Conservation (phyloP, 163 green algal species). For the Chlamydomonas reinhardtii region DNA sequence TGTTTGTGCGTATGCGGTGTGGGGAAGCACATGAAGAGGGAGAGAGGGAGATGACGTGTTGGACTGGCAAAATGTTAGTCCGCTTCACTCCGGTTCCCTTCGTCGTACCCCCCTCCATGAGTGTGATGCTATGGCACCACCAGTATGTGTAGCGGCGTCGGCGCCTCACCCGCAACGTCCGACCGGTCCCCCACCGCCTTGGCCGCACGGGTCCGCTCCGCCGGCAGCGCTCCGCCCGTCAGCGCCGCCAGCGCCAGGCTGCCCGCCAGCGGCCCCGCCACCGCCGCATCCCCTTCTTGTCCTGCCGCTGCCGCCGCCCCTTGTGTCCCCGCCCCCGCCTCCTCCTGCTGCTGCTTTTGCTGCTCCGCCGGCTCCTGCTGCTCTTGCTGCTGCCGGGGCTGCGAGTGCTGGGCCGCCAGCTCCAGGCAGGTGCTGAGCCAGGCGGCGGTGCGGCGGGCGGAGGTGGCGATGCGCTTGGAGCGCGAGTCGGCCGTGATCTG, state of each 20-base stretch:
- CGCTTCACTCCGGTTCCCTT: too few species aligned
- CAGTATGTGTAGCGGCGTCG: too few species aligned
- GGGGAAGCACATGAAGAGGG: too few species aligned
- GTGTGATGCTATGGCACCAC: too few species aligned
- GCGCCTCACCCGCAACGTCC: constrained; percentile 52
- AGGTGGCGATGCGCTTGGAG: constrained; percentile 54
- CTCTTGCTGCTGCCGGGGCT: constrained; percentile 13
- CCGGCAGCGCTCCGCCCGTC: constrained; percentile 46
- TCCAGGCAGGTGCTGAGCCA: constrained; percentile 74
- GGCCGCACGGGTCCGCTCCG: constrained; percentile 62
- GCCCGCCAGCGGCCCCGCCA: constrained; percentile 19
- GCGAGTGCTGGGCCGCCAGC: constrained; percentile 1
- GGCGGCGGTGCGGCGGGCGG: constrained; percentile 62
- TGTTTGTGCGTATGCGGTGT: background rate
- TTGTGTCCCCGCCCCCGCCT: background rate
- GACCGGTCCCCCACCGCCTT: constrained; percentile 53
- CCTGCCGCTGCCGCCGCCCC: background rate
- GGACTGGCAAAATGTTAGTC: too few species aligned
- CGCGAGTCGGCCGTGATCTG: constrained; percentile 59
- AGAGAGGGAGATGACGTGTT: too few species aligned
- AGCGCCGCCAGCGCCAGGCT: constrained; percentile 57
- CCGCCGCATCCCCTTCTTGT: background rate
- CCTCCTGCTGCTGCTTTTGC: background rate
- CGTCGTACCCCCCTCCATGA: too few species aligned
- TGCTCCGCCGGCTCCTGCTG: constrained; percentile 13